Evolutionary conservation across 345 rosid species (phyloP).

Genomic region (Anacardium occidentale): DNA sequence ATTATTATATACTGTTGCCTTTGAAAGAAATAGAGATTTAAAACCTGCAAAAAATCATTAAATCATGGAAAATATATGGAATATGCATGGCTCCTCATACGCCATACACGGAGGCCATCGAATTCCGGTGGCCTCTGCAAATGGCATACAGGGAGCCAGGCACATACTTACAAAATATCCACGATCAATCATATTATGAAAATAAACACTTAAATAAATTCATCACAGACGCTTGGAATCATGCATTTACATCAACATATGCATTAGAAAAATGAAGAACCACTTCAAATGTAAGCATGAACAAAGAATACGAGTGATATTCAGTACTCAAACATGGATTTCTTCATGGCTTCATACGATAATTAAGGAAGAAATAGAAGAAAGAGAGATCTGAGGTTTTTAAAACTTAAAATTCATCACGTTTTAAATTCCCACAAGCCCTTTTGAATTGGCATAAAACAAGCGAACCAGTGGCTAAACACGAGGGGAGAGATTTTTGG

Average conservation of each 20-base stretch:
- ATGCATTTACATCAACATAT: not conserved
- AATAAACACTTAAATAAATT: not conserved
- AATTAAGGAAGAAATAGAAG: slow-evolving; percentile 4
- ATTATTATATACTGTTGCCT: slow-evolving; percentile 27
- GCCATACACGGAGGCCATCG: slow-evolving; percentile 93
- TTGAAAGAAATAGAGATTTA: not conserved
- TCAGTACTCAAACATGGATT: not conserved
- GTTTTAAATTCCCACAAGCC: slow-evolving; percentile 36
- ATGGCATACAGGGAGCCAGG: slow-evolving; percentile 99
- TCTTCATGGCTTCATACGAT: not conserved
- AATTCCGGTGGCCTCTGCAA: slow-evolving; percentile 56
- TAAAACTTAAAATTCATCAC: slow-evolving; percentile 19
- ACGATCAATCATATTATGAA: not conserved
- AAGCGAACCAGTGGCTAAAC: slow-evolving; percentile 41
- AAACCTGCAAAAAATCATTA: slow-evolving; percentile 13
- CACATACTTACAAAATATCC: slow-evolving; percentile 38
- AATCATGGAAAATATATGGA: slow-evolving; percentile 22
- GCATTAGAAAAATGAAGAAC: too few species aligned
- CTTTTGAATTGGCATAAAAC: slow-evolving; percentile 48
- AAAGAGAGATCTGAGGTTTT: slow-evolving; percentile 26
- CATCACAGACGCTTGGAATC: not conserved
- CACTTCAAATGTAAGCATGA: not conserved
- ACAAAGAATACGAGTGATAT: not conserved
- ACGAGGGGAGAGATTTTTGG: slow-evolving; percentile 30
- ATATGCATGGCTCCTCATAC: slow-evolving; percentile 99